Percentiles rank a stretch among this genome's conserved stretches.
phyloP scores from a whole-genome alignment of 352 stramenopile species.

The Globisporangium ultimum region DNA sequence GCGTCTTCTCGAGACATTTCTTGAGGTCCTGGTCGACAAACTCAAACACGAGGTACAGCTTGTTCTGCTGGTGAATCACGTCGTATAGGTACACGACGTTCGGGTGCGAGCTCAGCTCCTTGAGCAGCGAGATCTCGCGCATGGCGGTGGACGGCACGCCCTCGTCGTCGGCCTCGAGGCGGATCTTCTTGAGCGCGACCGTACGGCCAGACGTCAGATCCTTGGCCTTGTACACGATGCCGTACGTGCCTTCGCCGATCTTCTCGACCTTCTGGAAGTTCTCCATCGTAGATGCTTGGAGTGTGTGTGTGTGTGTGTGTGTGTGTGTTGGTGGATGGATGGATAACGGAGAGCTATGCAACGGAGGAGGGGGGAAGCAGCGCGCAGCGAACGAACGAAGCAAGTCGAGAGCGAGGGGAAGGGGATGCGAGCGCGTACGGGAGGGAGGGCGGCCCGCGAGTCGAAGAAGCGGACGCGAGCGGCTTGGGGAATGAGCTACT shows the following conservation, averaged over 20 bases:
- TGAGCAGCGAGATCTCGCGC: constrained; percentile 95
- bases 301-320: no score
- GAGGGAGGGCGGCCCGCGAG: no score
- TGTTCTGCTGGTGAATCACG: constrained; percentile 83
- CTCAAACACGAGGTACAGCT: constrained; percentile 87
- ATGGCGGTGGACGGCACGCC: constrained; percentile 98
- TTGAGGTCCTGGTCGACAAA: constrained; percentile 88
- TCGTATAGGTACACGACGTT: constrained; percentile 92
- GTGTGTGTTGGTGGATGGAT: no score
- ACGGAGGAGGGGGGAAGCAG: no score
- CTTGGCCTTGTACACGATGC: constrained; percentile 96
- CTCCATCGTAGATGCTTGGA: constrained; percentile 47
- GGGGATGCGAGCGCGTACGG: no score
- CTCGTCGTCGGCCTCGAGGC: constrained; percentile 91
- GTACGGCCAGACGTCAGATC: constrained; percentile 88
- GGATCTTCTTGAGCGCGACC: constrained; percentile 94
- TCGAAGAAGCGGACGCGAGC: no score
- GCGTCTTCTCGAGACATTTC: constrained; percentile 90
- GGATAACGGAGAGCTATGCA: no score
- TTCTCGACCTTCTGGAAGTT: constrained; percentile 87
- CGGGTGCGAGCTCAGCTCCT: constrained; percentile 92
- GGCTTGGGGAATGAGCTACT: no score
- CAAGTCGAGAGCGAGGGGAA: no score
- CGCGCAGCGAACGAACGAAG: no score
- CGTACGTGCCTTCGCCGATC: constrained; percentile 94